Evolutionary conservation across 2,329 filamentous ascomycete genomes (phyloP).

Genomic region (Daldinia eschscholtzii): DNA sequence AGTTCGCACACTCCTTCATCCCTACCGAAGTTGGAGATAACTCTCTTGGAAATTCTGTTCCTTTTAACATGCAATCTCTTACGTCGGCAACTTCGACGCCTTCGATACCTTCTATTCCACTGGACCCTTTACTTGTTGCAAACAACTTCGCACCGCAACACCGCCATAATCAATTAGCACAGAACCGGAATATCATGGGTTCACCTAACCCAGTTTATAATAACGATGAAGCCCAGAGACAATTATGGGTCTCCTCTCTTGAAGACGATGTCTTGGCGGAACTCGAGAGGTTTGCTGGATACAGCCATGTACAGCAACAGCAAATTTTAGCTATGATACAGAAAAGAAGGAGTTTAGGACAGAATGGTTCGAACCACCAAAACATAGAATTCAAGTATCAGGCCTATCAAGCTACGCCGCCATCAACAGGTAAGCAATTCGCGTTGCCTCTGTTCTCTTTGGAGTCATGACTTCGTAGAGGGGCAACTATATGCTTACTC

Average conservation of each 20-base stretch:
- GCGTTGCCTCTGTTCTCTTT: neutral
- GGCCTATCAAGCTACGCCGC: constrained; percentile 38
- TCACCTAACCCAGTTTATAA: constrained; percentile 32
- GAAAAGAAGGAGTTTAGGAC: constrained; percentile 41
- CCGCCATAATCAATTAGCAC: constrained; percentile 33
- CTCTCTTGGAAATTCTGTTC: constrained; percentile 32
- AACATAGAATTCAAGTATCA: constrained; percentile 39
- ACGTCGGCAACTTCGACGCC: constrained; percentile 40
- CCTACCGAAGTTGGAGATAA: constrained; percentile 28
- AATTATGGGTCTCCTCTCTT: constrained; percentile 38
- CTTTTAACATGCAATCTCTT: constrained; percentile 42
- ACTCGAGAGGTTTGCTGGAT: constrained; percentile 45
- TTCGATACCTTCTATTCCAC: constrained; percentile 28
- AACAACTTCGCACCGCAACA: constrained; percentile 28
- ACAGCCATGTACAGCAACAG: constrained; percentile 46
- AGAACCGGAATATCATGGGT: constrained; percentile 22
- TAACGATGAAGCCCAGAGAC: constrained; percentile 35
- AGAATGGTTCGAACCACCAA: constrained; percentile 32
- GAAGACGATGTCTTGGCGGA: constrained; percentile 44
- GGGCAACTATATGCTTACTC: constrained; percentile 19
- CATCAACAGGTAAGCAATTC: constrained; percentile 32
- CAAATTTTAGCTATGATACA: constrained; percentile 45
- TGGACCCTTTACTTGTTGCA: constrained; percentile 36
- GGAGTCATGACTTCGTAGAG: neutral
- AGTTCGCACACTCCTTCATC: constrained; percentile 37